These are phyloP conservation scores for Ulmus americana DNA, from an alignment of 331 rosid genomes.

Conservation along the genomic window DNA sequence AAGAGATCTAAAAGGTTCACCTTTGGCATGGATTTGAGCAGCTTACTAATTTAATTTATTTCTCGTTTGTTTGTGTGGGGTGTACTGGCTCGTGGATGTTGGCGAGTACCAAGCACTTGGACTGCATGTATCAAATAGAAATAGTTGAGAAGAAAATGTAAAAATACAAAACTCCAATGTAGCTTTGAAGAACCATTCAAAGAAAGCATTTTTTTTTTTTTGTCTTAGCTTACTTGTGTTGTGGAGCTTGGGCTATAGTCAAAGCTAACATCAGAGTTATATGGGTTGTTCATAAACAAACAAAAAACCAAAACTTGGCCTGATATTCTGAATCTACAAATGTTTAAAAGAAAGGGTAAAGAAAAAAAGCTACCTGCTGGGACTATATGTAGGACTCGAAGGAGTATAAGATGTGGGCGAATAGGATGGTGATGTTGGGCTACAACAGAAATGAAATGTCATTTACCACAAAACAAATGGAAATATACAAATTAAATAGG, in stretches of 20 bases:
- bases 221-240: slow-evolving; percentile 54
- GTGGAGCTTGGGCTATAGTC: slow-evolving; percentile 93
- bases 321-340: background rate
- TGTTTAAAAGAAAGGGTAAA: background rate
- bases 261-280: slow-evolving; percentile 71
- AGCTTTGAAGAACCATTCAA: background rate
- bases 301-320: slow-evolving; percentile 4
- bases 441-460: slow-evolving; percentile 28
- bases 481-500: background rate
- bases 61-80: slow-evolving; percentile 79
- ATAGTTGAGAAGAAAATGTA: background rate
- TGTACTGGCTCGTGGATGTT: slow-evolving; percentile 88
- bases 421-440: slow-evolving; percentile 96
- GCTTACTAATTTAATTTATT: slow-evolving; percentile 1
- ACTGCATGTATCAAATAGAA: slow-evolving; percentile 41
- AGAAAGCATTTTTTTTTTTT: too few relatives aligned
- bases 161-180: slow-evolving; percentile 8
- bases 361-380: slow-evolving; percentile 65
- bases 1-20: background rate
- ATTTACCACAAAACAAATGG: slow-evolving; percentile 8
- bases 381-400: slow-evolving; percentile 93
- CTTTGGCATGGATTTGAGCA: slow-evolving; percentile 1
- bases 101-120: slow-evolving; percentile 97
- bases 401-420: slow-evolving; percentile 97
- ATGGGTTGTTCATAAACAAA: slow-evolving; percentile 49